Evolutionary conservation across 768 basidiomycete species (phyloP), one percentile per base, ranked within the genome.

Genomic region (Fomitopsis pulvina): DNA sequence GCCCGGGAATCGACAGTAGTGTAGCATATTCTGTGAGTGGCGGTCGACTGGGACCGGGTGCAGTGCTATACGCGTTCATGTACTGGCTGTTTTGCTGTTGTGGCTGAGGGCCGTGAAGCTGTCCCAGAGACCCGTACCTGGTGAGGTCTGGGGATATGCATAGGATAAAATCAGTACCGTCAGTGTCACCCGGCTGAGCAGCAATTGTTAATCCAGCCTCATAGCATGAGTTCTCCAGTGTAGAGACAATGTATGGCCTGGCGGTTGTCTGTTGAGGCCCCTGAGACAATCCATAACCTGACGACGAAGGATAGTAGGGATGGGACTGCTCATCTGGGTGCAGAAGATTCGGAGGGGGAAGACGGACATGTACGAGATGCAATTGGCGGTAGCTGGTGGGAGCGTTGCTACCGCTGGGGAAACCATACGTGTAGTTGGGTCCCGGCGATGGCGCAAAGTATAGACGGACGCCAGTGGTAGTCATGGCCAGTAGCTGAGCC

Each of bases 401-500:
- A 28, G 57, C 37, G 24, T 54, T 49, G 38, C 44, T 61, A 16
- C 68, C 64, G 18, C 60, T 61, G 24, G 70, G 68, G 52, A 76
- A 79, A 39, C 75, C 69, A 63, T 80, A 83, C 21, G 70, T 68
- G 54, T 76, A 78, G 20, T 68, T 64, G 45, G 69, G 66, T 3
- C 76, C 69, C 2, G 51, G 28, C 1, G 53, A 53, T 7, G 85
- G 76, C 1, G 78, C 77, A 62, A 96, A 92, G 71, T 90, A 97
- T 1, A 95, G 72, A 44, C 94, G 82, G 2, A 87, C 79, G 11
- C 90, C 93, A 45, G 85, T 92, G 25, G 76, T 71, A 21, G 92
- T 92, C 41, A 94, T 68, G 1, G 86, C 92, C 43, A 96, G 72
- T 9, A 98, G 75, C 50, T 90, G 88, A 11, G 88, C 68, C 12